Base-by-base conservation (phyloP, 2,329 filamentous ascomycete species). In the Fusarium sp. region DNA sequence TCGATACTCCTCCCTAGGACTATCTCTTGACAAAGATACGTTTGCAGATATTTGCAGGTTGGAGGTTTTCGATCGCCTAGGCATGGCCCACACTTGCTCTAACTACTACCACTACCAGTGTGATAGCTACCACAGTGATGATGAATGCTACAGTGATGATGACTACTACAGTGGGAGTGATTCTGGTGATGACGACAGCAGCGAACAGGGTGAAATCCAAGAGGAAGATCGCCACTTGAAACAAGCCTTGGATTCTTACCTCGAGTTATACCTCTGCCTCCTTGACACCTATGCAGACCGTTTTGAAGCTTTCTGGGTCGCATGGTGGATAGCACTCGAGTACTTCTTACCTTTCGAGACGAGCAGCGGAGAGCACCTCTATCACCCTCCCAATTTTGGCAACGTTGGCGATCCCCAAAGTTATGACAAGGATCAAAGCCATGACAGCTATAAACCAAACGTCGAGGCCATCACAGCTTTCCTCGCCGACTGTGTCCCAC, bases 21-120 rank as follows among this genome's bases (percentile, higher is more conserved):
- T 64, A 1, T 38, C 31, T 5, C 7, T 58, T 20, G 2, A 18
- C 27, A 16, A 9, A 14, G 37, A 50, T 29, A 35, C 22, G 3
- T 50, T 64, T 13, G 11, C 38, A 5, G 62, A 64, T 6, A 22
- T 64, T 22, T 64, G 52, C 52, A 37, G 62, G 5, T 29, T 64
- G 20, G 62, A 59, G 20, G 29, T 64, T 16, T 64, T 64, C 7
- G 62, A 64, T 47, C 50, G 62, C 10, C 3, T 64, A 1, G 52
- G 52, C 5, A 64, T 64, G 62, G 62, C 52, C 35, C 62, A 64
- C 6, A 59, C 38, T 11, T 64, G 62, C 11, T 64, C 20, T 45
- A 10, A 42, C 38, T 1, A 7, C 3, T 20, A 42, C 20, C 40
- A 42, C n/a, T 1, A 13, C 6, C 38, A 42, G 10, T 2, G n/a